These are phyloP conservation scores for Penicillium sp. DNA, from an alignment of 2,329 filamentous ascomycete genomes.

Conservation along the genomic window DNA sequence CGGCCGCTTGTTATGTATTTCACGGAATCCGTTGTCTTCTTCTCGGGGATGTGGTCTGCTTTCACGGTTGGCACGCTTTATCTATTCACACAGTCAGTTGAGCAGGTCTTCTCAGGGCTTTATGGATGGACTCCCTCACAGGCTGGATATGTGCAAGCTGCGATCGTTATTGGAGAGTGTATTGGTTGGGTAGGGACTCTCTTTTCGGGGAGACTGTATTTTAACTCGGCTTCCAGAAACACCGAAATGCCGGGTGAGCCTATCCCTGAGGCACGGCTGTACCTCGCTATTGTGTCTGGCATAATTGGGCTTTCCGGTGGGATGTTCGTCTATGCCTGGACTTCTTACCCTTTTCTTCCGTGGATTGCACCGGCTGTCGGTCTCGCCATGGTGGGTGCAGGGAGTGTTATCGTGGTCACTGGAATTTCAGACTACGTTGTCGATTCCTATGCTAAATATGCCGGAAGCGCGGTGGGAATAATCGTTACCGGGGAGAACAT, in stretches of 20 bases:
- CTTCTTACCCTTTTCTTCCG: conserved; percentile 29
- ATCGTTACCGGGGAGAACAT: conserved; percentile 47
- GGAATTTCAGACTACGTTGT: conserved; percentile 52
- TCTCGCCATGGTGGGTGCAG: conserved; percentile 41
- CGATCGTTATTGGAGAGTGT: conserved; percentile 44
- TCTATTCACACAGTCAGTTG: conserved; percentile 45
- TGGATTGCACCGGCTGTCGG: conserved; percentile 38
- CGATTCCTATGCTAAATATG: conserved; percentile 51
- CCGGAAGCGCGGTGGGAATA: conserved; percentile 48
- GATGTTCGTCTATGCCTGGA: conserved; percentile 41
- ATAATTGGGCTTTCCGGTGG: conserved; percentile 37
- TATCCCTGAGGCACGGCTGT: conserved; percentile 46
- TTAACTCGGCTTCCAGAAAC: conserved; percentile 36
- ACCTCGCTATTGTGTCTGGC: conserved; percentile 40
- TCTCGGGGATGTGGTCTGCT: conserved; percentile 45
- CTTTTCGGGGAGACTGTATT: conserved; percentile 30
- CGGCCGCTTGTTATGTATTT: conserved; percentile 39
- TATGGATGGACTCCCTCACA: conserved; percentile 31
- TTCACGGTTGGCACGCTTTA: conserved; percentile 47
- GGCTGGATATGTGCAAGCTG: conserved; percentile 42
- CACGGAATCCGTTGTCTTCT: conserved; percentile 46
- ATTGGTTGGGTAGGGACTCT: conserved; percentile 40
- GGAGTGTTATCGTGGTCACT: conserved; percentile 45
- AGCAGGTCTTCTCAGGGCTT: conserved; percentile 41
- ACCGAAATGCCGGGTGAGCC: conserved; percentile 40